These are phyloP conservation scores for Ogataea henricii DNA, from an alignment of 805 yeast species.

Conservation along the genomic window DNA sequence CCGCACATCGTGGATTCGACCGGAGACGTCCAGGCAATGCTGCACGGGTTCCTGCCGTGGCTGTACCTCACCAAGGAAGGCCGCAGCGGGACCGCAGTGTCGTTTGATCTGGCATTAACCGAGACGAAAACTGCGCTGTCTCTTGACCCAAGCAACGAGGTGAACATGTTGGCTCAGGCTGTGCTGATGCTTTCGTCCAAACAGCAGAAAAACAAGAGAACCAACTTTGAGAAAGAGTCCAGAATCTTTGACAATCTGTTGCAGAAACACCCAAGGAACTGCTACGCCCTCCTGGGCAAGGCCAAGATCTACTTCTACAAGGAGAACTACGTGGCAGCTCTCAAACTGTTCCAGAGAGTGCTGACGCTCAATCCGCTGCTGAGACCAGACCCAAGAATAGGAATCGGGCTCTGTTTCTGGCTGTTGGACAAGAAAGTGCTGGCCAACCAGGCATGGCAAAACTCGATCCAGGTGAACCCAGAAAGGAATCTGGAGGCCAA, in stretches of 20 bases:
- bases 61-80: slow-evolving; percentile 53
- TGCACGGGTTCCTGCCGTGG: slow-evolving; percentile 75
- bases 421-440: slow-evolving; percentile 71
- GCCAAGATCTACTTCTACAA: slow-evolving; percentile 79
- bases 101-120: slow-evolving; percentile 31
- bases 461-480: slow-evolving; percentile 70
- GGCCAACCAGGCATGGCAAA: slow-evolving; percentile 82
- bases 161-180: slow-evolving; percentile 66
- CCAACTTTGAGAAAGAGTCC: slow-evolving; percentile 69
- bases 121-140: slow-evolving; percentile 48
- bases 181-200: slow-evolving; percentile 62
- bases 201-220: slow-evolving; percentile 59
- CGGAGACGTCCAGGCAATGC: slow-evolving; percentile 47
- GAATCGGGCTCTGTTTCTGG: slow-evolving; percentile 95
- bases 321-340: slow-evolving; percentile 70
- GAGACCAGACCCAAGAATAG: slow-evolving; percentile 91
- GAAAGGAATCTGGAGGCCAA: slow-evolving; percentile 56
- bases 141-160: slow-evolving; percentile 46
- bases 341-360: slow-evolving; percentile 82
- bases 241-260: slow-evolving; percentile 66
- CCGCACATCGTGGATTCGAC: slow-evolving; percentile 34
- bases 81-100: slow-evolving; percentile 19
- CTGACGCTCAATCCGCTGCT: slow-evolving; percentile 73
- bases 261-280: slow-evolving; percentile 57
- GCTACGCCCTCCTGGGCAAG: slow-evolving; percentile 77